Conservation (phyloP, 441 rosid genomes). For the Francoa sonchifolia region DNA sequence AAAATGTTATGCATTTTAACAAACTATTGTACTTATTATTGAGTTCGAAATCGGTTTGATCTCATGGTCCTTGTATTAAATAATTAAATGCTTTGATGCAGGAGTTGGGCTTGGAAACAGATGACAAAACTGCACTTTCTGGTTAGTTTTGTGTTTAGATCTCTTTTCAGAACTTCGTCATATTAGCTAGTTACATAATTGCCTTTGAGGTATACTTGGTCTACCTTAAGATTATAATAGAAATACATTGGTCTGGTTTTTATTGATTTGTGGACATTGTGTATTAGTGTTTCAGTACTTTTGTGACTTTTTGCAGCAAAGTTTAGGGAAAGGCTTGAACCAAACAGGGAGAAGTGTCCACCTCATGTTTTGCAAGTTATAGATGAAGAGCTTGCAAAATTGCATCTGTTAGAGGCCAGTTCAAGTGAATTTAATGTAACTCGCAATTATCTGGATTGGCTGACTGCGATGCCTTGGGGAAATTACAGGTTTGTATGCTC, state of each 20-base stretch:
- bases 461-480: conserved; percentile 92
- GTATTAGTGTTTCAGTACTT: conserved; percentile 7
- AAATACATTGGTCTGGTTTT: no score
- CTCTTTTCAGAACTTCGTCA: neutral
- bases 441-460: conserved; percentile 87
- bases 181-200: neutral
- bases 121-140: conserved; percentile 71
- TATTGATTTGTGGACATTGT: conserved; percentile 2
- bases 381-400: conserved; percentile 79
- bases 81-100: conserved; percentile 26
- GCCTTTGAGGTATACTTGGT: no score
- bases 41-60: conserved; percentile 7
- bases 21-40: neutral
- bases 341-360: conserved; percentile 71
- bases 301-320: conserved; percentile 47
- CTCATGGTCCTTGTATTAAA: no score
- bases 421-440: conserved; percentile 98
- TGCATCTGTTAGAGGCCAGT: conserved; percentile 89
- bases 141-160: conserved; percentile 32
- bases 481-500: conserved; percentile 52
- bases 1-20: neutral
- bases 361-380: conserved; percentile 74
- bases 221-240: no score
- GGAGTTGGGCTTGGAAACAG: conserved; percentile 88
- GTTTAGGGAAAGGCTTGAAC: conserved; percentile 69